Percentiles rank a stretch among this genome's conserved stretches.
These are phyloP conservation scores for Lactarius psammicola DNA, from an alignment of 768 basidiomycete species.

Conservation along the genomic window DNA sequence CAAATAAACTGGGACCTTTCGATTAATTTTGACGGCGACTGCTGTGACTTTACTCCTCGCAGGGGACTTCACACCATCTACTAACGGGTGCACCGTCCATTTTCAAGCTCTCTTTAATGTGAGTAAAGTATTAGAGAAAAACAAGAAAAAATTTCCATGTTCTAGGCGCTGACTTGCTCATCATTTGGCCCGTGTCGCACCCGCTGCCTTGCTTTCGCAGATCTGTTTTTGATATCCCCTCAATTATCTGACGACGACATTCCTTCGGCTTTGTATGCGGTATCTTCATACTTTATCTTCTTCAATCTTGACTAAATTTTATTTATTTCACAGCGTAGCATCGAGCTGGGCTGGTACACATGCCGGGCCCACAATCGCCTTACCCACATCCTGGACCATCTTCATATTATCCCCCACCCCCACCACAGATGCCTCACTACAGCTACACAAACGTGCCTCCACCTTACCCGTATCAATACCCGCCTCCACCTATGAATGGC, in stretches of 20 bases:
- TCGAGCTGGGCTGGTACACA: constrained; percentile 16
- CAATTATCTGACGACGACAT: not conserved
- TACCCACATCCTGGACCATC: constrained; percentile 39
- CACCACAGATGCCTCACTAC: constrained; percentile 33
- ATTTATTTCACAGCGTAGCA: not conserved
- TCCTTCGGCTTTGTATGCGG: not conserved
- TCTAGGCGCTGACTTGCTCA: not conserved
- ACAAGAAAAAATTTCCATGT: constrained; percentile 3
- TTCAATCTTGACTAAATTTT: not conserved
- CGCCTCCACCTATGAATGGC: constrained; percentile 42
- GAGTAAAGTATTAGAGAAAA: not conserved
- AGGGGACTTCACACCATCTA: not conserved
- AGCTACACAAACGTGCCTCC: constrained; percentile 30
- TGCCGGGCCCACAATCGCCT: constrained; percentile 37
- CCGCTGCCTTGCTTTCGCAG: constrained; percentile 1
- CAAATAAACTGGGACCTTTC: constrained; percentile 15
- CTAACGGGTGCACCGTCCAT: not conserved
- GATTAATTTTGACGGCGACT: not conserved
- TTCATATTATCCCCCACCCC: constrained; percentile 35
- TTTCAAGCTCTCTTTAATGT: not conserved
- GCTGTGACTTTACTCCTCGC: not conserved
- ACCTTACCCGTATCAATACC: constrained; percentile 36
- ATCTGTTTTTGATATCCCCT: constrained; percentile 5
- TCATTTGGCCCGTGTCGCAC: not conserved
- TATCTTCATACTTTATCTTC: not conserved